These are phyloP conservation scores for Fragilaria crotonensis DNA, from an alignment of 108 stramenopile species.

Conservation along the genomic window DNA sequence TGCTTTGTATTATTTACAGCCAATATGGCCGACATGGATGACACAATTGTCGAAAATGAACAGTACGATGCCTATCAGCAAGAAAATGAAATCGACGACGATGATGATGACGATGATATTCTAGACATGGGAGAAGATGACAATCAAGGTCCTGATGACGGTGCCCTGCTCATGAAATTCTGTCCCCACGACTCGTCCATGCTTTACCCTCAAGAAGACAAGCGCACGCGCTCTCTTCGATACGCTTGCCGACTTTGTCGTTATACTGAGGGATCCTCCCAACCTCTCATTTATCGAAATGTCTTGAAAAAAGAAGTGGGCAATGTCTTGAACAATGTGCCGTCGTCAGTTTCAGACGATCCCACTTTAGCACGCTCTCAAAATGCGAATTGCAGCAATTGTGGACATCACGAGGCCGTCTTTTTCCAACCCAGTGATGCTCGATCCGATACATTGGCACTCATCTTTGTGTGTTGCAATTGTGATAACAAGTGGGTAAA, in stretches of 20 bases:
- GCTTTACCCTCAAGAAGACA: slow-evolving; percentile 87
- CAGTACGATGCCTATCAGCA: neutral
- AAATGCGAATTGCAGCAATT: slow-evolving; percentile 76
- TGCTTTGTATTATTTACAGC: too few relatives aligned
- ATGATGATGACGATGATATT: slow-evolving; percentile 60
- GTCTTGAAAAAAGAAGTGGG: slow-evolving; percentile 78
- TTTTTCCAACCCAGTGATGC: slow-evolving; percentile 77
- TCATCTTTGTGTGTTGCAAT: slow-evolving; percentile 91
- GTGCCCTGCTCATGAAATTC: slow-evolving; percentile 75
- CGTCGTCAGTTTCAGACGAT: slow-evolving; percentile 77
- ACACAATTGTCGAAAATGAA: neutral
- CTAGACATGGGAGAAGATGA: slow-evolving; percentile 39
- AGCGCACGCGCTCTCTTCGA: slow-evolving; percentile 50
- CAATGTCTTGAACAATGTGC: slow-evolving; percentile 75
- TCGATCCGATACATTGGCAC: slow-evolving; percentile 68
- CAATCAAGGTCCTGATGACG: slow-evolving; percentile 13
- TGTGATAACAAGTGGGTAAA: slow-evolving; percentile 88
- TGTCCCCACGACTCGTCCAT: slow-evolving; percentile 89
- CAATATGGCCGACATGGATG: too few relatives aligned
- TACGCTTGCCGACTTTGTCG: slow-evolving; percentile 85
- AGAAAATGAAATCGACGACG: slow-evolving; percentile 55
- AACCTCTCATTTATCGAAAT: slow-evolving; percentile 75
- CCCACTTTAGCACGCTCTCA: slow-evolving; percentile 82
- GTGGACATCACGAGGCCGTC: slow-evolving; percentile 85
- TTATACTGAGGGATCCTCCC: slow-evolving; percentile 56